Percentiles rank a stretch among this genome's conserved stretches.
These are phyloP conservation scores for Syncephalastrum racemosum DNA, from an alignment of 371 early-diverging fungal species.

Conservation along the genomic window DNA sequence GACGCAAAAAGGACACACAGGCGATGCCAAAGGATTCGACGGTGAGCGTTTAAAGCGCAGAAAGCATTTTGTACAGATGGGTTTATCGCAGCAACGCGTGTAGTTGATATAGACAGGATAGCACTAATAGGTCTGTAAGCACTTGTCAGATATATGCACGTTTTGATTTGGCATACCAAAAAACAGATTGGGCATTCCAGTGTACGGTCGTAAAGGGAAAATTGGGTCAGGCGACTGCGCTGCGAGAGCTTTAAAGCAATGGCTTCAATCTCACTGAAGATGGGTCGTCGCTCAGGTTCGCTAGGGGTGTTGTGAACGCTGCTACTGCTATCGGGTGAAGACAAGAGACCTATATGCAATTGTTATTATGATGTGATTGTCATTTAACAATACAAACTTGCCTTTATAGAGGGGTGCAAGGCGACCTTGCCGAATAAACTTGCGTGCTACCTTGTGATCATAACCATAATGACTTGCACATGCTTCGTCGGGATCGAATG, in stretches of 20 bases:
- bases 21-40: constrained; percentile 44
- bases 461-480: too few relatives aligned
- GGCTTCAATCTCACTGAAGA: neutral
- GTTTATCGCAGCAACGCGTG: constrained; percentile 86
- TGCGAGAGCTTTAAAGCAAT: constrained; percentile 5
- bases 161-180: constrained; percentile 50
- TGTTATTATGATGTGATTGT: too few relatives aligned
- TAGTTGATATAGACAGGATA: constrained; percentile 90
- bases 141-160: neutral
- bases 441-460: constrained; percentile 51
- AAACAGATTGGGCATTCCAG: constrained; percentile 93
- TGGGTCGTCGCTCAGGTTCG: neutral
- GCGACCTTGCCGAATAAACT: constrained; percentile 68
- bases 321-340: neutral
- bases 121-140: constrained; percentile 44
- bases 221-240: constrained; percentile 5
- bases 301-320: neutral
- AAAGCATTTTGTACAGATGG: constrained; percentile 93
- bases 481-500: too few relatives aligned
- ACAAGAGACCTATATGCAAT: too few relatives aligned
- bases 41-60: constrained; percentile 80
- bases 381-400: constrained; percentile 1
- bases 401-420: constrained; percentile 89
- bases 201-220: constrained; percentile 38
- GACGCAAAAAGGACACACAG: constrained; percentile 85